Base-by-base conservation (phyloP, 805 yeast genomes). In the Spathaspora hagerdaliae region DNA sequence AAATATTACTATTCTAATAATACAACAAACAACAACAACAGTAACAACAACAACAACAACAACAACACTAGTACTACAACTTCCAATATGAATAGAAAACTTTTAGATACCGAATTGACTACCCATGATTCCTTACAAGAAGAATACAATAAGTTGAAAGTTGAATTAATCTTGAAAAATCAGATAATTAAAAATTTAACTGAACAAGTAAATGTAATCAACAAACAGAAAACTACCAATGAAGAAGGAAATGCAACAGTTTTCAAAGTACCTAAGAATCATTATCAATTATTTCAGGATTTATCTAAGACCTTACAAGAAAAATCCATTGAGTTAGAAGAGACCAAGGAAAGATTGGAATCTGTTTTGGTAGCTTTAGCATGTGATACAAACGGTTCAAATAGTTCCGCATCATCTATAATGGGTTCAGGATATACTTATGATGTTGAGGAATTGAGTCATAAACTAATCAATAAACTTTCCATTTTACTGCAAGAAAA, bases 371-470 rank as follows among this genome's bases (percentile, higher is more conserved):
- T 67, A 14, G 42, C 45, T 6, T 35, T 39, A 24, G 37, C 26
- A 24, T 35, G 37, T 24, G 37, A 35, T 24, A 5, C 7, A 19
- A n/a, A 9, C 4, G n/a, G 8, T 24, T 24, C 41, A 19, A 27
- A 10, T 27, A 32, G 31, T 10, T 2, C 35, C 35, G 31, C n/a
- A 29, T 15, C 41, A 14, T 10, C 35, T 5, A 13, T 8, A 12
- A 36, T 36, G 2, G 13, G 14, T 12, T 24, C 39, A 5, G 41
- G 31, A 1, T 38, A 38, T 19, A 38, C 29, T 32, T 84, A 79
- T 59, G 95, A 87, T 55, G 84, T 80, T 42, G 82, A 85, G 55
- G 90, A 86, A 45, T 65, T 86, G 39, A 81, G 91, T 11, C 94
- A 87, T 58, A 82, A 83, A 54, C 78, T 87, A 47, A 70, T 87